Conservation (phyloP, 2,329 filamentous ascomycete genomes). For the Epichloe uncinata region DNA sequence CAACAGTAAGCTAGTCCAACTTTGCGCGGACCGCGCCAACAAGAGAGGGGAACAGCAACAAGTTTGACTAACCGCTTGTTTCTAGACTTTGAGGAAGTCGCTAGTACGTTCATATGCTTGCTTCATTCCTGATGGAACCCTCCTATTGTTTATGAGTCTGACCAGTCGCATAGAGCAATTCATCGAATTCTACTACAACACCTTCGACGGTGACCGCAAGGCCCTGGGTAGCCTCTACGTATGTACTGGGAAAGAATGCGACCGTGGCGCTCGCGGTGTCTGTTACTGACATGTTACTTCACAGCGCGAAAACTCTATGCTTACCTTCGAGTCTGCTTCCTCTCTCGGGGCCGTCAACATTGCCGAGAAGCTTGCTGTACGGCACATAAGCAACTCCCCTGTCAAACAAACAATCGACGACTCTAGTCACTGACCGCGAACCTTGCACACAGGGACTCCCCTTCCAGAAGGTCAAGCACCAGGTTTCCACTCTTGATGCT, state of each 20-base stretch:
- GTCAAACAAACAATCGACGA: background rate
- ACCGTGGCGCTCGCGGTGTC: background rate
- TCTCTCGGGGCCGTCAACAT: slow-evolving; percentile 53
- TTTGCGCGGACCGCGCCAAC: background rate
- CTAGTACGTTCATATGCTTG: slow-evolving; percentile 25
- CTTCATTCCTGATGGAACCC: background rate
- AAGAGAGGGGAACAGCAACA: slow-evolving; percentile 6
- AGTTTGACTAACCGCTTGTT: slow-evolving; percentile 10
- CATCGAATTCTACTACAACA: slow-evolving; percentile 79
- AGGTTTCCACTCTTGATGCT: slow-evolving; percentile 64
- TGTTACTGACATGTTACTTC: slow-evolving; percentile 2
- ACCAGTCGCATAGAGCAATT: slow-evolving; percentile 55
- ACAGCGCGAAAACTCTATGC: slow-evolving; percentile 73
- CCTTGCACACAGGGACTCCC: slow-evolving; percentile 47
- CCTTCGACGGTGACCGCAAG: slow-evolving; percentile 63
- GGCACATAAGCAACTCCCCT: slow-evolving; percentile 12
- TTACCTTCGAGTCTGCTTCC: slow-evolving; percentile 74
- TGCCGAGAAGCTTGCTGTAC: slow-evolving; percentile 67
- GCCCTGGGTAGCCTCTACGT: slow-evolving; percentile 66
- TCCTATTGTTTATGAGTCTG: background rate
- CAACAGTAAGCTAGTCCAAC: slow-evolving; percentile 13
- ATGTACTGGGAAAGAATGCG: slow-evolving; percentile 23
- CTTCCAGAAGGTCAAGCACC: slow-evolving; percentile 71
- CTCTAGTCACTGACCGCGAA: background rate
- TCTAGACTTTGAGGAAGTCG: slow-evolving; percentile 31